phyloP scores from a whole-genome alignment of 192 early-diverging fungal genomes.

The Coemansia asiatica region DNA sequence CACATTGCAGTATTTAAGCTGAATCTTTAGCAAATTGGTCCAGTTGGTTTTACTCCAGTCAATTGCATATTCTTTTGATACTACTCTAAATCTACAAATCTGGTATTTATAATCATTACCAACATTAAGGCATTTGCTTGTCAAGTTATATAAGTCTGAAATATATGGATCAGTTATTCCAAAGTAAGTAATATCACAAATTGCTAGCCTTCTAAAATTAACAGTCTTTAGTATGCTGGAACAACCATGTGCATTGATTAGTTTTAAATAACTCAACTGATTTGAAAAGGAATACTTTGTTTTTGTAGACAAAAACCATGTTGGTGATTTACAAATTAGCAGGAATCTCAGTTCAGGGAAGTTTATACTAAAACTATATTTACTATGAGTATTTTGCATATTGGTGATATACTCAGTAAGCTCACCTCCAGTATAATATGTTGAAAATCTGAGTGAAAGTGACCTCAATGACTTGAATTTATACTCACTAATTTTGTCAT shows the following conservation, averaged over 20 bases:
- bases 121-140: too few species aligned
- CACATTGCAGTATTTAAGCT: too few species aligned
- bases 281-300: background rate
- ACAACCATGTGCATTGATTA: conserved; percentile 1
- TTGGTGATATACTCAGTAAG: background rate
- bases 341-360: background rate
- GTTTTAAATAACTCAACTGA: background rate
- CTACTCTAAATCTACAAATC: too few species aligned
- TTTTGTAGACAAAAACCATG: background rate
- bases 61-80: too few species aligned
- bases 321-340: background rate
- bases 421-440: background rate
- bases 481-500: background rate
- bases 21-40: too few species aligned
- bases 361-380: background rate
- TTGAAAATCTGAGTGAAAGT: background rate
- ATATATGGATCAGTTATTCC: too few species aligned
- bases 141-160: too few species aligned
- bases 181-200: too few species aligned
- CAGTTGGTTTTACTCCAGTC: too few species aligned
- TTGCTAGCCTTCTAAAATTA: too few species aligned
- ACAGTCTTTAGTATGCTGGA: too few species aligned
- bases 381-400: background rate
- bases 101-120: too few species aligned
- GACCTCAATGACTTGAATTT: background rate